phyloP scores from a whole-genome alignment of 306 rosid species.

The Castanea sativa region DNA sequence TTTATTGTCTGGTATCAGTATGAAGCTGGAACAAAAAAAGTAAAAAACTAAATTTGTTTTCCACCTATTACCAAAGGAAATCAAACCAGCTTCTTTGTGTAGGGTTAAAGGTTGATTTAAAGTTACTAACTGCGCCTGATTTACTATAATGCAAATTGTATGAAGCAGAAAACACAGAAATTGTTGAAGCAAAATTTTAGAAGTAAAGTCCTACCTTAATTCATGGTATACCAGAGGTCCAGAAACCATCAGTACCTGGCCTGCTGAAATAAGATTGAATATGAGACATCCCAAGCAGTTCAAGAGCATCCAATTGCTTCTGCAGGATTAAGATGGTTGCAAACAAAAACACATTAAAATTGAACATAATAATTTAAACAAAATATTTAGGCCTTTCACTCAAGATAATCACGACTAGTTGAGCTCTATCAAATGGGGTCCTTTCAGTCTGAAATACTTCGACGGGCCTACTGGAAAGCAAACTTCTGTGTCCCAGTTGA shows the following conservation, averaged over 20 bases:
- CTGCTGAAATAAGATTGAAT: neutral
- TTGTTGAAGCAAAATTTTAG: too few relatives aligned
- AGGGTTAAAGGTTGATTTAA: too few relatives aligned
- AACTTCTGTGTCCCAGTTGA: slow-evolving; percentile 6
- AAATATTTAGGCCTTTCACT: neutral
- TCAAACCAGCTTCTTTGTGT: too few relatives aligned
- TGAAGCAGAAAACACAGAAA: too few relatives aligned
- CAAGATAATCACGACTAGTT: neutral
- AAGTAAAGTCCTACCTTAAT: too few relatives aligned
- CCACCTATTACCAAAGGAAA: too few relatives aligned
- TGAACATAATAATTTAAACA: neutral
- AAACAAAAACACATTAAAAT: neutral
- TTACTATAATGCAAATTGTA: too few relatives aligned
- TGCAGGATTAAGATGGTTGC: neutral
- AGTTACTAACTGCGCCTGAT: too few relatives aligned
- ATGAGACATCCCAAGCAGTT: neutral
- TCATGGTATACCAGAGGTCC: too few relatives aligned
- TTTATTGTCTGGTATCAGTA: too few relatives aligned
- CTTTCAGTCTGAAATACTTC: slow-evolving; percentile 8
- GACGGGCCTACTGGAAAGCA: slow-evolving; percentile 25
- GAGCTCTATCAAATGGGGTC: slow-evolving; percentile 14
- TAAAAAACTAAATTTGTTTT: too few relatives aligned
- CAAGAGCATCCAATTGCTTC: neutral
- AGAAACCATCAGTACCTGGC: neutral
- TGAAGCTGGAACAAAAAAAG: too few relatives aligned